Evolutionary conservation across 345 rosid species (phyloP).

Genomic region (Rubroshorea leprosula): DNA sequence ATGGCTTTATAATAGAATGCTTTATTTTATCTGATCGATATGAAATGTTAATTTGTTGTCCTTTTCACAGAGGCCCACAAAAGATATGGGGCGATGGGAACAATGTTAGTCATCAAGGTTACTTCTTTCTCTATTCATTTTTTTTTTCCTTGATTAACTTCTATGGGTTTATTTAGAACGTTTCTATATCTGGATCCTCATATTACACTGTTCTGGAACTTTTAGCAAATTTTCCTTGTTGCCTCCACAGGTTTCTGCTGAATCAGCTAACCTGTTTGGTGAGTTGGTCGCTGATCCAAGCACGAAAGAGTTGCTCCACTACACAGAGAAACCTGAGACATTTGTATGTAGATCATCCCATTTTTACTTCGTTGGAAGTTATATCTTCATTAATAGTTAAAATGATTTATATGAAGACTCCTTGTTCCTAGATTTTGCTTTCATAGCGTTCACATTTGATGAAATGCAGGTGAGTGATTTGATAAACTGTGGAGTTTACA

Average conservation of each 20-base stretch:
- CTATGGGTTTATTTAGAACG: too few species aligned
- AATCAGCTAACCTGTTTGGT: conserved; percentile 79
- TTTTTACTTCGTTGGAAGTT: conserved; percentile 1
- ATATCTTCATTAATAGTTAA: neutral
- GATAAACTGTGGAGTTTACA: conserved; percentile 78
- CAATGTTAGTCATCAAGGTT: conserved; percentile 80
- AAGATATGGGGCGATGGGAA: conserved; percentile 68
- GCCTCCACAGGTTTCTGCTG: conserved; percentile 68
- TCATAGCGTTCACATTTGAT: conserved; percentile 8
- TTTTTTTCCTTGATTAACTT: too few species aligned
- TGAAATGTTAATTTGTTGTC: neutral
- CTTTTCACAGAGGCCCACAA: conserved; percentile 56
- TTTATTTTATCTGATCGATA: neutral
- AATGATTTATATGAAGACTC: neutral
- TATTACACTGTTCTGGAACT: neutral
- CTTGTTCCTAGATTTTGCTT: neutral
- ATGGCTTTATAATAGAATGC: neutral
- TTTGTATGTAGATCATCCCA: conserved; percentile 46
- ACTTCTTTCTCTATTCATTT: neutral
- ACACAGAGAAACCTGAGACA: conserved; percentile 89
- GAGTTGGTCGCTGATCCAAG: conserved; percentile 73
- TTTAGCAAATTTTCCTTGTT: neutral
- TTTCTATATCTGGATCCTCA: neutral
- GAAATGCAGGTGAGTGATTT: conserved; percentile 70
- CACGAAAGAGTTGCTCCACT: conserved; percentile 75